phyloP scores from a whole-genome alignment of 352 stramenopile species.

The Globisporangium emineosum region DNA sequence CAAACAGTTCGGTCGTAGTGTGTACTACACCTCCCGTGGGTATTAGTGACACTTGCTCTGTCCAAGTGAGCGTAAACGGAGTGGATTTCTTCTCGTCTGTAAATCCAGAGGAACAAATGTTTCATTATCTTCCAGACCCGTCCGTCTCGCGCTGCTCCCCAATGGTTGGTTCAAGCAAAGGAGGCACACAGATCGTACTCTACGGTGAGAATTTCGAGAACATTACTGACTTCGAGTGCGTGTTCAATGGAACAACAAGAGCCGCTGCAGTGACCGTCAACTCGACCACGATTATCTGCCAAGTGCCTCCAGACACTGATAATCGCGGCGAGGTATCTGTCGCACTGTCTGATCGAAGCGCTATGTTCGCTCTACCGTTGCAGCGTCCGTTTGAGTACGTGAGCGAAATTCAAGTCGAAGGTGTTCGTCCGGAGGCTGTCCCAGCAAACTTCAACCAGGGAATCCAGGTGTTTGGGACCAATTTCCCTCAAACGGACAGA shows the following conservation, averaged over 20 bases:
- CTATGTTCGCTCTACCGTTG: conserved; percentile 21
- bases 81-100: conserved; percentile 33
- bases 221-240: conserved; percentile 25
- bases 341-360: conserved; percentile 20
- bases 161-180: conserved; percentile 23
- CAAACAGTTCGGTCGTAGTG: conserved; percentile 19
- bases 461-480: conserved; percentile 25
- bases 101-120: conserved; percentile 11
- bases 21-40: conserved; percentile 24
- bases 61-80: conserved; percentile 40
- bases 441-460: conserved; percentile 36
- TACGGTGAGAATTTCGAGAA: conserved; percentile 27
- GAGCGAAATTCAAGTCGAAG: conserved; percentile 18
- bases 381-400: conserved; percentile 32
- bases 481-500: conserved; percentile 20
- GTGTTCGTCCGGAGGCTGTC: conserved; percentile 20
- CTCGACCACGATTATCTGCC: conserved; percentile 26
- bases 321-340: conserved; percentile 16
- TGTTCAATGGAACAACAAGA: conserved; percentile 23
- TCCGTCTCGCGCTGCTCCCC: conserved; percentile 27
- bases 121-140: conserved; percentile 24
- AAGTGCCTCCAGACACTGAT: conserved; percentile 15
- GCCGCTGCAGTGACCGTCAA: conserved; percentile 25
- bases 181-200: conserved; percentile 34
- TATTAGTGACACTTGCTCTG: conserved; percentile 4